Evolutionary conservation across 495 filamentous ascomycete species (phyloP).

Genomic region (Schizothecium vesticola): DNA sequence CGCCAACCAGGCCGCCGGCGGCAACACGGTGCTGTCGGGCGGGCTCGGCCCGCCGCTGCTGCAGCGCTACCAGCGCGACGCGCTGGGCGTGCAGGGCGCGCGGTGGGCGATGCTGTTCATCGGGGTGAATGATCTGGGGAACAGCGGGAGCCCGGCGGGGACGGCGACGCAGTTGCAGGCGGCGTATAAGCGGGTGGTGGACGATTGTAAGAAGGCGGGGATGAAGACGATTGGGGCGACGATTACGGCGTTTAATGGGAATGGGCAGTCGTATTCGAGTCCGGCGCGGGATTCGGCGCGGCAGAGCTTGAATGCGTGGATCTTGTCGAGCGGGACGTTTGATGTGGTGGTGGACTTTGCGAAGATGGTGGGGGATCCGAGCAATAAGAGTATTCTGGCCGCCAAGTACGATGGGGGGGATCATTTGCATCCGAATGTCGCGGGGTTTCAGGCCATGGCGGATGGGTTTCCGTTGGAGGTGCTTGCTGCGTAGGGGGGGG

Average conservation of each 20-base stretch:
- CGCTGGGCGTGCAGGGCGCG: slow-evolving; percentile 51
- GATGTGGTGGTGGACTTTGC: slow-evolving; percentile 63
- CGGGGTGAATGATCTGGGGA: slow-evolving; percentile 67
- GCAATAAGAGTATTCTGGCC: slow-evolving; percentile 39
- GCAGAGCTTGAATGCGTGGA: slow-evolving; percentile 58
- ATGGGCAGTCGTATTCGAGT: slow-evolving; percentile 48
- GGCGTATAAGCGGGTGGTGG: slow-evolving; percentile 54
- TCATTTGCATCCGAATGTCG: slow-evolving; percentile 65
- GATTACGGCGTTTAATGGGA: slow-evolving; percentile 60
- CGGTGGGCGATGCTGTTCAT: slow-evolving; percentile 65
- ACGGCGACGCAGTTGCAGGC: slow-evolving; percentile 49
- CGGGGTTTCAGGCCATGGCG: slow-evolving; percentile 58
- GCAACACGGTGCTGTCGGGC: slow-evolving; percentile 60
- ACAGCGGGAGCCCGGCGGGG: slow-evolving; percentile 39
- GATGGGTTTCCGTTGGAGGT: slow-evolving; percentile 54
- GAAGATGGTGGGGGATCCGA: slow-evolving; percentile 48
- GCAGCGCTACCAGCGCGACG: slow-evolving; percentile 59
- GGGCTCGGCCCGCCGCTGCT: slow-evolving; percentile 59
- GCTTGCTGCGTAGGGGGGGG: slow-evolving; percentile 30
- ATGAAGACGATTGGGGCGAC: slow-evolving; percentile 59
- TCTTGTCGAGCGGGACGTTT: slow-evolving; percentile 52
- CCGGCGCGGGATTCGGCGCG: slow-evolving; percentile 53
- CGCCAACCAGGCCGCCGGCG: slow-evolving; percentile 68
- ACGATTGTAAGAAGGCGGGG: slow-evolving; percentile 50
- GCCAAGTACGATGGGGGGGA: slow-evolving; percentile 59